Base-by-base conservation (phyloP, 176 grass and related monocot species). In the Cymbopogon citratus region DNA sequence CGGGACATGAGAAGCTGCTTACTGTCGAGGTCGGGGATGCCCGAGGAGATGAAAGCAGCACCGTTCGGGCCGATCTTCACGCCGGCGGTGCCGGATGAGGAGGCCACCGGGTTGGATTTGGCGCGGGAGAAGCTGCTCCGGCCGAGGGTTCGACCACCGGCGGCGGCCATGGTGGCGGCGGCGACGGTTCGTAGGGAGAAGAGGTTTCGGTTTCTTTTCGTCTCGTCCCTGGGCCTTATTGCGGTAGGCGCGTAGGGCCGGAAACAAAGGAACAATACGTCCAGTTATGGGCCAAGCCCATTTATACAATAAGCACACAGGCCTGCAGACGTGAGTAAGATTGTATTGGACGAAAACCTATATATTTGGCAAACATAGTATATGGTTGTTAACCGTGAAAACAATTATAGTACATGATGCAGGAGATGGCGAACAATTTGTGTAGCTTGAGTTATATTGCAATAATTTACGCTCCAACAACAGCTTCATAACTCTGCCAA, bases 1-100 rank as follows among this genome's bases (percentile, higher is more conserved):
- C 39, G 49, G 3, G 52, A 69, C 24, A 13, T 9, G 7, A 16
- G 36, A 28, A 35, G 46, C 29, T 26, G 71, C 85, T 87, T 84
- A 98, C 92, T 85, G 67, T 98, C 95, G 23, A 98, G 92, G 84
- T 94, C 90, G 14, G 88, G 92, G 77, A 98, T 94, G 78, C 95
- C 92, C 52, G 95, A 92, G 66, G 95, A 98, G 81, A 94, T 70
- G 52, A 92, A 92, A 21, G 86, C 75, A 39, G 84, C 67, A 68
- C 90, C 86, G 44, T 92, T 92, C 9, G 83, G 63, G 4, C 87
- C 87, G 66, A 90, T 77, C 83, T 90, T 97, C 54, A 97, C 74
- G 12, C 92, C 90, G 4, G 95, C 27, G 12, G 81, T 7, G 7
- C 83, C 66, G 16, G 57, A 63, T 7, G 86, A 81, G 38, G 80